These are phyloP conservation scores for Zelopaecilomyces penicillatus DNA, from an alignment of 2,329 filamentous ascomycete genomes.

Conservation along the genomic window DNA sequence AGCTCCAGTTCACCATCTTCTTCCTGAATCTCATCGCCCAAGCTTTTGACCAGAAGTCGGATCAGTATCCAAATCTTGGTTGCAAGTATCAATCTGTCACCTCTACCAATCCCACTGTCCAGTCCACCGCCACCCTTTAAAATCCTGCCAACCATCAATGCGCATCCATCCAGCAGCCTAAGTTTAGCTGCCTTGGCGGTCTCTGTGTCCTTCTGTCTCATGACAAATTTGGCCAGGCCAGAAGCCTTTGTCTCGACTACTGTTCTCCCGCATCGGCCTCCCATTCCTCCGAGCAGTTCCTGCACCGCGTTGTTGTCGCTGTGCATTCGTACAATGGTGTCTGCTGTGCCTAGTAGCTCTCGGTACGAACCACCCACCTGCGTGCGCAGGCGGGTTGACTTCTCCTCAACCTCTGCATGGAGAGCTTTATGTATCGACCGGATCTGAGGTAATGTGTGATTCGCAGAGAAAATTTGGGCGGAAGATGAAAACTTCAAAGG, in stretches of 20 bases:
- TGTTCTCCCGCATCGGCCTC: conserved; percentile 65
- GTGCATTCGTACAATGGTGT: conserved; percentile 89
- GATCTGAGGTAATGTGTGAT: conserved; percentile 54
- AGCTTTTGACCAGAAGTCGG: conserved; percentile 64
- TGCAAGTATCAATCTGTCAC: conserved; percentile 45
- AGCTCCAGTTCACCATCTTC: conserved; percentile 32
- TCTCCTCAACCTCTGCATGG: conserved; percentile 52
- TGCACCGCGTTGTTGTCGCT: conserved; percentile 68
- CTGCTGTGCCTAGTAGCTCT: conserved; percentile 82
- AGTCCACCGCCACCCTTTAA: conserved; percentile 32
- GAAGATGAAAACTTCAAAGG: conserved; percentile 40
- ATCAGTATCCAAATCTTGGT: conserved; percentile 70
- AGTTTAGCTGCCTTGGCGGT: conserved; percentile 32
- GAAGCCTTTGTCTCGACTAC: conserved; percentile 58
- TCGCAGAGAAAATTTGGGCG: conserved; percentile 45
- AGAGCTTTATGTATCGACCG: conserved; percentile 53
- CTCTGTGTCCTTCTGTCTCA: conserved; percentile 18
- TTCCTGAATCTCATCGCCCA: conserved; percentile 43
- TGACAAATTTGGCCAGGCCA: conserved; percentile 43
- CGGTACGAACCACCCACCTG: conserved; percentile 67
- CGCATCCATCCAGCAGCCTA: conserved; percentile 44
- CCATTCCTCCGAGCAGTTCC: conserved; percentile 60
- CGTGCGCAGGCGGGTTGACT: conserved; percentile 51
- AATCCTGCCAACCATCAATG: conserved; percentile 39
- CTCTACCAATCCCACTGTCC: conserved; percentile 27